Conservation (phyloP, 176 grass and related monocot genomes). For the Tillandsia fasciculata region DNA sequence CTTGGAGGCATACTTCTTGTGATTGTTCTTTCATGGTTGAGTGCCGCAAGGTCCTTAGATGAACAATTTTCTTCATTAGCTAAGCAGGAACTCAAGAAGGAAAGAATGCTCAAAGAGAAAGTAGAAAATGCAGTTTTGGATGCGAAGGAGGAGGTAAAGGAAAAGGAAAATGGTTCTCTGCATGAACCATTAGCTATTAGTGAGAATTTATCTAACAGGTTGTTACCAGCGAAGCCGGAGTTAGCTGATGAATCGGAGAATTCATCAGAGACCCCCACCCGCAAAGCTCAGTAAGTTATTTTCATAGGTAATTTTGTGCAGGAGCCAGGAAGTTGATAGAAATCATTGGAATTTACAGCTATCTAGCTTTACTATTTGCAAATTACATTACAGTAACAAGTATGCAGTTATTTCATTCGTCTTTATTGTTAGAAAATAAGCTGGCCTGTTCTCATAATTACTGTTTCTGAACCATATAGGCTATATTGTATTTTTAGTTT, state of each 20-base stretch:
- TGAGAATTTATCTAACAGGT: conserved; percentile 33
- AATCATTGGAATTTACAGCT: no score
- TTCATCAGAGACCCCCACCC: conserved; percentile 38
- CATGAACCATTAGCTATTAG: conserved; percentile 21
- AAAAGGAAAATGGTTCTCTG: conserved; percentile 4
- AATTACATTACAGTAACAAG: no score
- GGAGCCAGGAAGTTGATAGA: no score
- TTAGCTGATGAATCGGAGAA: conserved; percentile 38
- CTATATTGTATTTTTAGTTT: no score
- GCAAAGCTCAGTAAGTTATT: conserved; percentile 32
- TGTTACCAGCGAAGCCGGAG: conserved; percentile 12
- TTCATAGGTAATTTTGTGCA: not conserved
- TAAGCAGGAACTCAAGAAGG: conserved; percentile 74
- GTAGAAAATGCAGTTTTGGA: no score
- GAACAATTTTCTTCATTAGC: conserved; percentile 87
- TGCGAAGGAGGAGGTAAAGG: conserved; percentile 33
- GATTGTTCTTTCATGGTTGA: conserved; percentile 82
- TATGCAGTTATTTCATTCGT: no score
- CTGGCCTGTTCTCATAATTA: no score
- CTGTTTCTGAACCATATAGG: no score
- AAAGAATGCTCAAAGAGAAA: conserved; percentile 26
- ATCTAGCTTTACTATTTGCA: no score
- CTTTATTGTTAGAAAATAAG: no score
- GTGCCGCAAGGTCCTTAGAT: conserved; percentile 72
- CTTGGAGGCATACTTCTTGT: conserved; percentile 90